Evolutionary conservation across 2,329 filamentous ascomycete species (phyloP), one percentile per base, ranked within the genome.

Genomic region (Onygenales sp.): DNA sequence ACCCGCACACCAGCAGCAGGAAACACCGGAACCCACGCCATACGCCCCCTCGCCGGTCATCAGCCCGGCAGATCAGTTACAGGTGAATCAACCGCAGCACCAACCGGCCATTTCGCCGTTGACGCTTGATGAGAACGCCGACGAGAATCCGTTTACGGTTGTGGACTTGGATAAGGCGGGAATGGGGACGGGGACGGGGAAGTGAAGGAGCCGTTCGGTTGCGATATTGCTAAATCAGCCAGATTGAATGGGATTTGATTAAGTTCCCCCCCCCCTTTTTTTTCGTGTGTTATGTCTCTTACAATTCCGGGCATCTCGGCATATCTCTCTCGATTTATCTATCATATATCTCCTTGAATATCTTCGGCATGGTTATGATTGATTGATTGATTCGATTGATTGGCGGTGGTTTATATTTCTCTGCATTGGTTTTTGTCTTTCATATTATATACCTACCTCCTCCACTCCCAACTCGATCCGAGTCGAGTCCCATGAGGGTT

Each of bases 21-120:
- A n/a, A 14, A 8, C 7, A 7, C 21, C 21, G 13, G 11, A 51
- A 46, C 7, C 39, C 42, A 35, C 52, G 41, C 14, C 41, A 8
- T 35, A 17, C 7, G 46, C 35, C 9, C 52, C 52, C 21, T 51
- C 54, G 14, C 54, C 54, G n/a, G 51, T 43, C 2, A 43, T 51
- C 35, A 53, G 14, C 21, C 47, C 54, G 7, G 45, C 51, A 9
- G 48, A 56, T 13, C 54, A 45, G 33, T 32, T 51, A 39, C 51
- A 51, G 41, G 10, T 45, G 21, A 47, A 35, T 14, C 33, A 45
- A n/a, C 41, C 38, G 6, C 21, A 39, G 13, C 31, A 8, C 5
- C 36, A 56, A 27, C 14, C 46, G 7, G 48, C 41, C 13, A 56
- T 56, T 45, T 56, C 54, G 5, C 54, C 52, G 6, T 17, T 54